Evolutionary conservation across 2,329 filamentous ascomycete genomes (phyloP).

Genomic region (Fusarium stilboides): DNA sequence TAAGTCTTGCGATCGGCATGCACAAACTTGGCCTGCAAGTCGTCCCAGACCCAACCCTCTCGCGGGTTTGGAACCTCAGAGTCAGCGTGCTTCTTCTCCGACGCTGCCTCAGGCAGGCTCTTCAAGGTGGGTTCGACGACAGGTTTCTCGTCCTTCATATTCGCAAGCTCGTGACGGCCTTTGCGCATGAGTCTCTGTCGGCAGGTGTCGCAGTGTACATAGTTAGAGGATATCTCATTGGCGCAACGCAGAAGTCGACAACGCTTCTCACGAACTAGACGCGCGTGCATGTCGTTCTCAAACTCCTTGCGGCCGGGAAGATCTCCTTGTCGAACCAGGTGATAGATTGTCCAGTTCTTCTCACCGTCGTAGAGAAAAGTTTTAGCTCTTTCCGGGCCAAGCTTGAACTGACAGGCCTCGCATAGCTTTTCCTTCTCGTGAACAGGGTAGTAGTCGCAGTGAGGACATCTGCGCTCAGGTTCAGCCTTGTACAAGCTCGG

Average conservation of each 20-base stretch:
- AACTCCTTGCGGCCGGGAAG: constrained; percentile 1
- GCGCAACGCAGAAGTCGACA: constrained; percentile 21
- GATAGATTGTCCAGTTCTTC: constrained; percentile 21
- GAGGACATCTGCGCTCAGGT: constrained; percentile 13
- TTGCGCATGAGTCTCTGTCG: constrained; percentile 3
- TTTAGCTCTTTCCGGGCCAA: background rate
- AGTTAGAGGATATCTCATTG: background rate
- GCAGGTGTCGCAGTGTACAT: constrained; percentile 25
- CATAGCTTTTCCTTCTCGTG: constrained; percentile 11
- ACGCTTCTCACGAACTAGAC: constrained; percentile 18
- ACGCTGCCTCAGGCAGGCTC: background rate
- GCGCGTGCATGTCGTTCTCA: constrained; percentile 16
- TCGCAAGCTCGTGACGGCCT: background rate
- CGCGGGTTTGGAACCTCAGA: background rate
- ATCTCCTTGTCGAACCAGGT: constrained; percentile 23
- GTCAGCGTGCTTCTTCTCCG: background rate
- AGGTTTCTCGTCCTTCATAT: constrained; percentile 1
- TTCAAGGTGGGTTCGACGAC: background rate
- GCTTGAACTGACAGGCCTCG: constrained; percentile 15
- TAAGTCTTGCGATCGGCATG: constrained; percentile 15
- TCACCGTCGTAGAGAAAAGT: background rate
- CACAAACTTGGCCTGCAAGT: constrained; percentile 9
- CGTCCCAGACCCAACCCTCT: constrained; percentile 18
- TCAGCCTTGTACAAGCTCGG: background rate
- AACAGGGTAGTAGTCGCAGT: constrained; percentile 29